phyloP scores from a whole-genome alignment of 192 early-diverging fungal species.

The Coemansia sp. region DNA sequence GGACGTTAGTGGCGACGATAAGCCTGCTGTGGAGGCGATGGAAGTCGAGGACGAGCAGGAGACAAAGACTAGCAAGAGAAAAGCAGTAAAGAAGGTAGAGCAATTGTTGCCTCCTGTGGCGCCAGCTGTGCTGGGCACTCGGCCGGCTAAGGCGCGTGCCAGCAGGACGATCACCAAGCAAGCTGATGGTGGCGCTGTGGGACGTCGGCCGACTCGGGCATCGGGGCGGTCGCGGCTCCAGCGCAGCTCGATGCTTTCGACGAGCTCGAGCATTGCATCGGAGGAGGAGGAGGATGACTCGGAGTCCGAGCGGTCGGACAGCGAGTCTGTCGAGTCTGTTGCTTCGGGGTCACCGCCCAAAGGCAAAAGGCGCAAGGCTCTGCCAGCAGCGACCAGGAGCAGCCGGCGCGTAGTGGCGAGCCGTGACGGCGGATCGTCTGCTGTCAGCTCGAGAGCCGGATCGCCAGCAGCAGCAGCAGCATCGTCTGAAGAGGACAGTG shows the following conservation, averaged over 20 bases:
- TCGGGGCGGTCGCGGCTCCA: constrained; percentile 3
- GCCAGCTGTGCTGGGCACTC: neutral
- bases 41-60: neutral
- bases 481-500: neutral
- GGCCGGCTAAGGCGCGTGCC: neutral
- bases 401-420: neutral
- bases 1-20: constrained; percentile 19
- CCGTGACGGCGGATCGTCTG: neutral
- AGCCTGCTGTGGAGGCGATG: neutral
- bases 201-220: neutral
- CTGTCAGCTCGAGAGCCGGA: constrained; percentile 16
- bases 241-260: constrained; percentile 21
- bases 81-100: neutral
- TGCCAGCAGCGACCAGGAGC: neutral
- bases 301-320: constrained; percentile 1
- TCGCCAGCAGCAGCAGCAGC: constrained; percentile 9
- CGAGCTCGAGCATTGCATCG: constrained; percentile 29
- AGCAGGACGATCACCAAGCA: constrained; percentile 6
- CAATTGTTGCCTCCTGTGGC: neutral
- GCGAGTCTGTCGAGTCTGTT: constrained; percentile 21
- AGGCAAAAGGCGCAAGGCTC: neutral
- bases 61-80: neutral
- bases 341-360: constrained; percentile 11
- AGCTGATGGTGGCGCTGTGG: neutral
- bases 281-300: neutral